Conservation (phyloP, 2,329 filamentous ascomycete species). For the Cladosporium sp. region DNA sequence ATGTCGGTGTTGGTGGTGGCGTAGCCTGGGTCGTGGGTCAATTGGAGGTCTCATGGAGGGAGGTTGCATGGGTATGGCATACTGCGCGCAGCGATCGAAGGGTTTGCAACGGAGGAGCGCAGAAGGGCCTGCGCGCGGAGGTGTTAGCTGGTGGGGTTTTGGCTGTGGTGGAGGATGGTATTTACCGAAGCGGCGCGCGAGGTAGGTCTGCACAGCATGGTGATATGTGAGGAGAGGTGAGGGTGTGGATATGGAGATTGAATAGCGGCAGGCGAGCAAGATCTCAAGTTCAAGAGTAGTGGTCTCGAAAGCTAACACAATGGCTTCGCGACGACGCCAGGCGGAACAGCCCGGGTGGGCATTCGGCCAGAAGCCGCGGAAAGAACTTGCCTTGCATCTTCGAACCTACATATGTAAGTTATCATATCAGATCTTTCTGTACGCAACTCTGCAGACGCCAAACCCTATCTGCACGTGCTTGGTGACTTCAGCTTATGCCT, state of each 20-base stretch:
- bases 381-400: neutral
- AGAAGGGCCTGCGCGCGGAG: slow-evolving; percentile 52
- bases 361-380: neutral
- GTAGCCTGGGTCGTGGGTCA: slow-evolving; percentile 50
- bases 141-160: slow-evolving; percentile 2
- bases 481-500: neutral
- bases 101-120: slow-evolving; percentile 47
- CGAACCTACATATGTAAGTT: neutral
- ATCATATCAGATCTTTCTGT: neutral
- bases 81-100: slow-evolving; percentile 57
- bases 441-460: neutral
- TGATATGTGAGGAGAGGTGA: slow-evolving; percentile 24
- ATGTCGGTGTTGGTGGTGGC: slow-evolving; percentile 90
- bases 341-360: neutral
- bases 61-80: slow-evolving; percentile 35
- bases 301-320: neutral
- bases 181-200: slow-evolving; percentile 52
- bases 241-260: slow-evolving; percentile 9
- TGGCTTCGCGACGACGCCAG: neutral
- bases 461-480: neutral
- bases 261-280: neutral
- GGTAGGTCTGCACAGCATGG: slow-evolving; percentile 48
- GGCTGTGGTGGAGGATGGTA: slow-evolving; percentile 7
- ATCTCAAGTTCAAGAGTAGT: neutral
- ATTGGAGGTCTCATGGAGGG: slow-evolving; percentile 22